These are phyloP conservation scores for Alternaria hordeiaustralica DNA, from an alignment of 2,329 filamentous ascomycete species.

Conservation along the genomic window DNA sequence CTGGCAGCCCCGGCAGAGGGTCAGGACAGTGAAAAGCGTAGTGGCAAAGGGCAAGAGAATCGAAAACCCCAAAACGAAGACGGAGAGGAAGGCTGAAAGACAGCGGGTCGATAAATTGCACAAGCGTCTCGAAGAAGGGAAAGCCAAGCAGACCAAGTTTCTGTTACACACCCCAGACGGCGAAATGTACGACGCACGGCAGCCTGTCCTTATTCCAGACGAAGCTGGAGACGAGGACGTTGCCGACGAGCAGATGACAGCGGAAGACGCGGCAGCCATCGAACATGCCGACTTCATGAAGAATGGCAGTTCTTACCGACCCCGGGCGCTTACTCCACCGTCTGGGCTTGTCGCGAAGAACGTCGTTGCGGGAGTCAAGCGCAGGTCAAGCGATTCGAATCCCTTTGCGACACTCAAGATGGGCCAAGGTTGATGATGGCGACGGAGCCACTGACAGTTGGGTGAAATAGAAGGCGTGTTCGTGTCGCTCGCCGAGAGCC, in stretches of 20 bases:
- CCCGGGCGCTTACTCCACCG: neutral
- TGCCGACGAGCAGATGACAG: neutral
- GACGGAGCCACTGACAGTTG: too few relatives aligned
- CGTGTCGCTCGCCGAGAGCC: neutral
- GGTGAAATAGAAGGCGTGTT: neutral
- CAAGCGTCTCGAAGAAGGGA: neutral
- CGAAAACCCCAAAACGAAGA: neutral
- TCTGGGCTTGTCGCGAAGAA: neutral
- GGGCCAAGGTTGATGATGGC: too few relatives aligned
- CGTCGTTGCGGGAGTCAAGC: neutral
- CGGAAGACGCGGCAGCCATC: neutral
- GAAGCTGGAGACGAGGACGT: neutral
- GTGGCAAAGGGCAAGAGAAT: neutral
- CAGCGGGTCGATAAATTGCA: neutral
- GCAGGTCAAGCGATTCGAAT: neutral
- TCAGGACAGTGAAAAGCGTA: neutral
- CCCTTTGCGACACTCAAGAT: neutral
- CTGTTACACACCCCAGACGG: conserved; percentile 3
- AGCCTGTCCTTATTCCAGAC: neutral
- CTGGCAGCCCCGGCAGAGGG: conserved; percentile 1
- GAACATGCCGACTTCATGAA: neutral
- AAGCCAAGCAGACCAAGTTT: neutral
- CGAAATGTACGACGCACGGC: neutral
- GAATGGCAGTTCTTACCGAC: neutral
- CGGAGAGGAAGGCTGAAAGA: neutral